Evolutionary conservation across 306 rosid species (phyloP).

Genomic region (Lathyrus tuberosus): DNA sequence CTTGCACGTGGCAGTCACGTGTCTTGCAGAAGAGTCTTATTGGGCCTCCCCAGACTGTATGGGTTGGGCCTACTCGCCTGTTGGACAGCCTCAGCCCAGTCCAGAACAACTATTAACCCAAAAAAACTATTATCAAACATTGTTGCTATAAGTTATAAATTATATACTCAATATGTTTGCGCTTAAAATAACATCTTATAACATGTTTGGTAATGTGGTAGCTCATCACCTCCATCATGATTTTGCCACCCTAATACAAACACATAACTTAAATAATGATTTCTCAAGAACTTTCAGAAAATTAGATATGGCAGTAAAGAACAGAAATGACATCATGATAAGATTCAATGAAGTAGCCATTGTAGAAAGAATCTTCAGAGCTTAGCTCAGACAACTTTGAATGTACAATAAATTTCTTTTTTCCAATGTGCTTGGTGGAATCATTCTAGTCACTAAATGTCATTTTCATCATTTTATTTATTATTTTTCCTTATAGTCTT

Average conservation of each 20-base stretch:
- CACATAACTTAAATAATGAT: background rate
- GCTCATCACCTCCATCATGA: no score
- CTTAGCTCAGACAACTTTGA: slow-evolving; percentile 24
- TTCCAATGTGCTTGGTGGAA: slow-evolving; percentile 37
- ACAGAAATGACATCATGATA: background rate
- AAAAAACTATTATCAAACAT: no score
- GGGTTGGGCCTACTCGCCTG: no score
- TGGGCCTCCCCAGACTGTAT: no score
- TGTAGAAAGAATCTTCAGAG: slow-evolving; percentile 40
- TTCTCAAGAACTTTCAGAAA: background rate
- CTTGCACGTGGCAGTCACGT: no score
- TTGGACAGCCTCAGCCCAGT: no score
- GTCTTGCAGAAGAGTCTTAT: no score
- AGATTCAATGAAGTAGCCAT: slow-evolving; percentile 27
- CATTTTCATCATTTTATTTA: slow-evolving; percentile 24
- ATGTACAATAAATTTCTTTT: slow-evolving; percentile 19
- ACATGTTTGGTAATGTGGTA: no score
- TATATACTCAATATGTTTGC: no score
- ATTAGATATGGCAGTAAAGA: background rate
- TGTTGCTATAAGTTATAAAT: no score
- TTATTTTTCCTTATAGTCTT: slow-evolving; percentile 9
- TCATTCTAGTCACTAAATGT: slow-evolving; percentile 36
- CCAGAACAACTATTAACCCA: no score
- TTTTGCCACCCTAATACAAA: background rate
- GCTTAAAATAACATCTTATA: no score